A percentile compares a stretch with the other conserved stretches of the same genome.
These are phyloP conservation scores for Nakaseomyces uthaithaninus DNA, from an alignment of 1,139 yeast genomes.

Conservation along the genomic window DNA sequence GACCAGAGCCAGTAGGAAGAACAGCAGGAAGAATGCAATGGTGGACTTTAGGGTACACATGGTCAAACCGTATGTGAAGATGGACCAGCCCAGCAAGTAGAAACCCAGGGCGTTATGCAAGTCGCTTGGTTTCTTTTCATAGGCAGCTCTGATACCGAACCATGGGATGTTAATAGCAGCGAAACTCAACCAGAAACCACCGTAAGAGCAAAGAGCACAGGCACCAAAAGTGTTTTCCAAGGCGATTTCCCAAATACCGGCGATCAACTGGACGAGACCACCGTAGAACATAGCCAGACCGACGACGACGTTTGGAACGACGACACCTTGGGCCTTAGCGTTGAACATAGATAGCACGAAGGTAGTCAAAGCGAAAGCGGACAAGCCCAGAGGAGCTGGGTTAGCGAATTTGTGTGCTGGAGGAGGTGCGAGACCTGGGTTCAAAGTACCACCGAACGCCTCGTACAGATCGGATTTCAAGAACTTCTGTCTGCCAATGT, in stretches of 20 bases:
- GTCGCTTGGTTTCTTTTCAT: conserved; percentile 33
- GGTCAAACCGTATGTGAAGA: conserved; percentile 55
- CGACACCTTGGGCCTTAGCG: conserved; percentile 43
- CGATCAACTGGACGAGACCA: conserved; percentile 65
- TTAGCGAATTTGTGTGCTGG: conserved; percentile 40
- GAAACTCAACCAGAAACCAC: conserved; percentile 64
- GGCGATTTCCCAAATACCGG: conserved; percentile 56
- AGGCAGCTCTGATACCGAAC: conserved; percentile 54
- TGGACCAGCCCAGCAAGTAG: conserved; percentile 57
- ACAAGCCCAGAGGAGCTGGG: conserved; percentile 63
- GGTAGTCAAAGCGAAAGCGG: conserved; percentile 61
- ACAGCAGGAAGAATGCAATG: conserved; percentile 53
- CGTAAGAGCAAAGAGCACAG: conserved; percentile 58
- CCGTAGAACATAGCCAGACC: conserved; percentile 82
- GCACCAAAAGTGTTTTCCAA: conserved; percentile 71
- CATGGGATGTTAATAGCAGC: conserved; percentile 55
- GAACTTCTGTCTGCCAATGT: conserved; percentile 66
- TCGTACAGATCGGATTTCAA: conserved; percentile 45
- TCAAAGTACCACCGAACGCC: conserved; percentile 56
- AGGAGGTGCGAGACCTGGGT: conserved; percentile 51
- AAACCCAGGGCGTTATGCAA: conserved; percentile 48
- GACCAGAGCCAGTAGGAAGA: conserved; percentile 52
- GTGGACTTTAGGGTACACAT: conserved; percentile 62
- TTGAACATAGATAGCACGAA: conserved; percentile 52
- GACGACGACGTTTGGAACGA: conserved; percentile 46